Conservation (phyloP, 2,329 filamentous ascomycete genomes). For the Venturia asperata region DNA sequence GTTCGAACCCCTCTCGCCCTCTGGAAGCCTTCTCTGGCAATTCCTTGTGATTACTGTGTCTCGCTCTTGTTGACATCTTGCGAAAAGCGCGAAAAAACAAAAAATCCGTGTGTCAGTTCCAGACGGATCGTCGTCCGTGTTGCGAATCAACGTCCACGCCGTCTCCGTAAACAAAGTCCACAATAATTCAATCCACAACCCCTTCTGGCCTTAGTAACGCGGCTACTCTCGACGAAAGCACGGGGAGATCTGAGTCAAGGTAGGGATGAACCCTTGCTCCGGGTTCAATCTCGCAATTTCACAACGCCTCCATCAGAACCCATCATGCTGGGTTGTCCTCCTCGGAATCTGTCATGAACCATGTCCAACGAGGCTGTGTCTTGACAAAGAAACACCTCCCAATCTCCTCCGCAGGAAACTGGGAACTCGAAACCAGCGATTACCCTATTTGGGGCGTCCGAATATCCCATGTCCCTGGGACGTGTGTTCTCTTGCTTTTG, state of each 20-base stretch:
- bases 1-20: not conserved
- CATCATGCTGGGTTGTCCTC: not conserved
- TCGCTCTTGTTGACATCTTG: not conserved
- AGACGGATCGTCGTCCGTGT: constrained; percentile 5
- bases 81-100: not conserved
- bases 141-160: not conserved
- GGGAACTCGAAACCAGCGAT: no score
- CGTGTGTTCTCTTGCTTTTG: not conserved
- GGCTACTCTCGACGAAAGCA: not conserved
- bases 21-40: not conserved
- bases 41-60: not conserved
- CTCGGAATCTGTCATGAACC: not conserved
- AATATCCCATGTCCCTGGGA: not conserved
- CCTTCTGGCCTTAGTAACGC: not conserved
- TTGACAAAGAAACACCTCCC: not conserved
- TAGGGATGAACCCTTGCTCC: not conserved
- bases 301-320: not conserved
- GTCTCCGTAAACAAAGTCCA: not conserved
- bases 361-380: not conserved
- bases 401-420: no score
- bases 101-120: not conserved
- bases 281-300: not conserved
- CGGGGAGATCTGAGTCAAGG: not conserved
- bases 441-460: not conserved
- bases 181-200: not conserved